Percentiles rank a stretch among this genome's conserved stretches.
phyloP scores from a whole-genome alignment of 2,329 filamentous ascomycete species.

The Colletotrichum musae region DNA sequence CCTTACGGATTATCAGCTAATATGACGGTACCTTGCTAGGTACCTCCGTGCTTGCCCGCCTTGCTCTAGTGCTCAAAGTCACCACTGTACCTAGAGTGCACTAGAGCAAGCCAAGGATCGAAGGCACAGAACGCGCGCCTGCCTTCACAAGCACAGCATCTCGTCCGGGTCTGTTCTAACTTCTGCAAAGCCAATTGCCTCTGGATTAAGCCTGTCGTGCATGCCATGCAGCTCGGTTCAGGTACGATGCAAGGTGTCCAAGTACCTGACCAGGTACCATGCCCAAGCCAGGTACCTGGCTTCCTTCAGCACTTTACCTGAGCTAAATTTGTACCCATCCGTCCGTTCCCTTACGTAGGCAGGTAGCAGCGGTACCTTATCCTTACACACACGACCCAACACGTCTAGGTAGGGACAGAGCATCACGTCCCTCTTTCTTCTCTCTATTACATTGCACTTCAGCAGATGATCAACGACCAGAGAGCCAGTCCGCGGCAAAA shows the following conservation, averaged over 20 bases:
- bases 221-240: neutral
- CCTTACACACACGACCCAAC: too few relatives aligned
- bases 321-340: conserved; percentile 16
- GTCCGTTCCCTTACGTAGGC: conserved; percentile 16
- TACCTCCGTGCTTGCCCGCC: too few relatives aligned
- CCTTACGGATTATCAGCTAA: neutral
- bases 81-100: too few relatives aligned
- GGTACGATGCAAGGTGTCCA: too few relatives aligned
- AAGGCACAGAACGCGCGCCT: neutral
- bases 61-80: too few relatives aligned
- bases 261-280: neutral
- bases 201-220: neutral
- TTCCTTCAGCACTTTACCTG: conserved; percentile 8
- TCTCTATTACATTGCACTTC: neutral
- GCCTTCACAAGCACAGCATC: neutral
- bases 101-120: too few relatives aligned
- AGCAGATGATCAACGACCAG: neutral
- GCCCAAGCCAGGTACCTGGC: neutral
- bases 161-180: neutral
- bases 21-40: too few relatives aligned
- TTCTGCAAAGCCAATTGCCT: neutral
- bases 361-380: neutral
- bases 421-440: too few relatives aligned
- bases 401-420: neutral
- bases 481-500: neutral